These are phyloP conservation scores for Biscogniauxia sp. DNA, from an alignment of 2,329 filamentous ascomycete species.

Conservation along the genomic window DNA sequence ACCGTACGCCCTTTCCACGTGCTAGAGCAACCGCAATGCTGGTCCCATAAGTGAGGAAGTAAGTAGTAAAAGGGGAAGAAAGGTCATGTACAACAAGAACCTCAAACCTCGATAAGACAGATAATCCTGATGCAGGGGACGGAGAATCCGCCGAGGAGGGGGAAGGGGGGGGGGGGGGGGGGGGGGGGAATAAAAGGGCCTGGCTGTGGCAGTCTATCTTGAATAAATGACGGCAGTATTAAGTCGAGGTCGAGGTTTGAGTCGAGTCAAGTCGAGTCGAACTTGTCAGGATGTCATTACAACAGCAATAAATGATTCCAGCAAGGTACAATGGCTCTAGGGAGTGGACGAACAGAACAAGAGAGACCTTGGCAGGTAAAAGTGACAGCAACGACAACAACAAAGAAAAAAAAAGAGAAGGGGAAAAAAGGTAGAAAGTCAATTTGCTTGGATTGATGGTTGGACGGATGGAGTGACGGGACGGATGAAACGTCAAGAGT, in stretches of 20 bases:
- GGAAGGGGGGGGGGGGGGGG: no score
- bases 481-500: slow-evolving; percentile 15
- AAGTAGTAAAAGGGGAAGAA: background rate
- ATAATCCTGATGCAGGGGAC: background rate
- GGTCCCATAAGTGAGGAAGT: background rate
- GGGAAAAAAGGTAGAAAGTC: background rate
- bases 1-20: background rate
- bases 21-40: background rate
- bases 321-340: background rate
- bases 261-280: background rate
- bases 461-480: slow-evolving; percentile 8
- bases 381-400: background rate
- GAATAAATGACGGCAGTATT: background rate
- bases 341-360: background rate
- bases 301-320: background rate
- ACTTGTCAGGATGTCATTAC: background rate
- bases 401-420: background rate
- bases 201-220: background rate
- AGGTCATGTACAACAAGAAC: background rate
- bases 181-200: background rate
- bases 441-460: background rate
- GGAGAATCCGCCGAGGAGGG: background rate
- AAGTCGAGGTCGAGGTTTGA: background rate
- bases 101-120: background rate
- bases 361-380: background rate